Evolutionary conservation across 106 monocot species (phyloP).

Genomic region (Amphibolis antarctica): DNA sequence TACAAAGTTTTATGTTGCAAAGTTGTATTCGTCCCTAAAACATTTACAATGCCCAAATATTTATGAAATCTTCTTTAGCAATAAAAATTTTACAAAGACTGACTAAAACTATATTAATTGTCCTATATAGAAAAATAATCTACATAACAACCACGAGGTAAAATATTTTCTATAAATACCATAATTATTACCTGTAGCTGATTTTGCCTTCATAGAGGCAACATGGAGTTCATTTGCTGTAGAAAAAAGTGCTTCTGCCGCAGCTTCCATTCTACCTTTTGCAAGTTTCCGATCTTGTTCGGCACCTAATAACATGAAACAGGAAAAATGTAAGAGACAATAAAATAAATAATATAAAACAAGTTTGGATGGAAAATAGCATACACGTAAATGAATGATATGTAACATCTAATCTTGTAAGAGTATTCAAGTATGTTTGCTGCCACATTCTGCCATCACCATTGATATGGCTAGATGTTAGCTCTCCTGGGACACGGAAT

Average conservation of each 20-base stretch:
- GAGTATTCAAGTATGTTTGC: constrained; percentile 44
- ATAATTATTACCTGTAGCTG: constrained; percentile 51
- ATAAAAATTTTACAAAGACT: no score
- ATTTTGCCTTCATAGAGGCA: constrained; percentile 58
- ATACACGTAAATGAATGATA: constrained; percentile 81
- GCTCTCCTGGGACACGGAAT: constrained; percentile 35
- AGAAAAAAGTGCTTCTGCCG: constrained; percentile 52
- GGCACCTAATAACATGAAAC: constrained; percentile 40
- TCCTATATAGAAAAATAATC: no score
- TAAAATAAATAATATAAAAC: not conserved
- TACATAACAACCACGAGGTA: no score
- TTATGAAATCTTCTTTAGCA: no score
- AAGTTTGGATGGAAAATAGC: not conserved
- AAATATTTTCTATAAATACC: no score
- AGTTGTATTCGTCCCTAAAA: no score
- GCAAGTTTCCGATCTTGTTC: constrained; percentile 78
- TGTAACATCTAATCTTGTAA: constrained; percentile 57
- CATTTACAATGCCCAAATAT: no score
- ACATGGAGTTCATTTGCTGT: constrained; percentile 53
- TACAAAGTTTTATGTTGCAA: no score
- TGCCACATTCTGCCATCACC: constrained; percentile 66
- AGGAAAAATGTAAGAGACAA: not conserved
- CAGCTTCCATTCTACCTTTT: constrained; percentile 63
- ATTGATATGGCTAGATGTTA: constrained; percentile 22
- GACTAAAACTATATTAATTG: no score